Percentiles rank a stretch among this genome's conserved stretches.
Evolutionary conservation across 1,284 basidiomycete species (phyloP).

Genomic region (Cystobasidiaceae sp.): DNA sequence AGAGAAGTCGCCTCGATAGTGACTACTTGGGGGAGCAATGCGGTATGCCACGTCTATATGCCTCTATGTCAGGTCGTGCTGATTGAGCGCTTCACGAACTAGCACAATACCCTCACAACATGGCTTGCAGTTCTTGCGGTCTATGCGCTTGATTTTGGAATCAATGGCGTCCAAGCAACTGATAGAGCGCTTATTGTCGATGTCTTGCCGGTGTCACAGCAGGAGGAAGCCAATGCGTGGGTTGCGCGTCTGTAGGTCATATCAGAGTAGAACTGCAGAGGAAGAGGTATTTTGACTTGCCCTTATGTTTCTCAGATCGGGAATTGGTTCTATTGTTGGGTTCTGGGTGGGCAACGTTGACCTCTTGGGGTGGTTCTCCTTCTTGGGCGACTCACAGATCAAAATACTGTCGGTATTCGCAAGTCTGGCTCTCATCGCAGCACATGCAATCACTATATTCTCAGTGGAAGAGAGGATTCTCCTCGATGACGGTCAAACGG

Average conservation of each 20-base stretch:
- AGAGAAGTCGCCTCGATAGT: conserved; percentile 41
- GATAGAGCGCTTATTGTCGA: conserved; percentile 74
- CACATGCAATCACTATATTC: conserved; percentile 56
- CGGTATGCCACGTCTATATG: conserved; percentile 32
- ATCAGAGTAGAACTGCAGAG: too few species aligned
- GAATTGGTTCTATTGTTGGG: conserved; percentile 37
- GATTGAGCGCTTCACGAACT: not conserved
- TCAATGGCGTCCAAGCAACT: conserved; percentile 85
- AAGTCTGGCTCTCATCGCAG: conserved; percentile 48
- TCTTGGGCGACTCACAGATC: conserved; percentile 70
- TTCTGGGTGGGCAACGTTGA: conserved; percentile 40
- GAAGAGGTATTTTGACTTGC: too few species aligned
- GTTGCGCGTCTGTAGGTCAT: conserved; percentile 79
- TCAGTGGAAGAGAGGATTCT: conserved; percentile 74
- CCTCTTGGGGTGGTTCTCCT: conserved; percentile 40
- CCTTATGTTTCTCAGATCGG: too few species aligned
- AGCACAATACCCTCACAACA: conserved; percentile 1
- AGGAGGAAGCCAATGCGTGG: conserved; percentile 90
- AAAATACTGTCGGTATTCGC: conserved; percentile 60
- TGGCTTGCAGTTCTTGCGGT: conserved; percentile 77
- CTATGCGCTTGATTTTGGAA: conserved; percentile 84
- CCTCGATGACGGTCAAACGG: conserved; percentile 49
- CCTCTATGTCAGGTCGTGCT: too few species aligned
- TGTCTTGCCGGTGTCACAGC: conserved; percentile 57
- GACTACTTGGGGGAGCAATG: conserved; percentile 25